Base-by-base conservation (phyloP, 2,329 filamentous ascomycete genomes). In the Fusarium agapanthi region DNA sequence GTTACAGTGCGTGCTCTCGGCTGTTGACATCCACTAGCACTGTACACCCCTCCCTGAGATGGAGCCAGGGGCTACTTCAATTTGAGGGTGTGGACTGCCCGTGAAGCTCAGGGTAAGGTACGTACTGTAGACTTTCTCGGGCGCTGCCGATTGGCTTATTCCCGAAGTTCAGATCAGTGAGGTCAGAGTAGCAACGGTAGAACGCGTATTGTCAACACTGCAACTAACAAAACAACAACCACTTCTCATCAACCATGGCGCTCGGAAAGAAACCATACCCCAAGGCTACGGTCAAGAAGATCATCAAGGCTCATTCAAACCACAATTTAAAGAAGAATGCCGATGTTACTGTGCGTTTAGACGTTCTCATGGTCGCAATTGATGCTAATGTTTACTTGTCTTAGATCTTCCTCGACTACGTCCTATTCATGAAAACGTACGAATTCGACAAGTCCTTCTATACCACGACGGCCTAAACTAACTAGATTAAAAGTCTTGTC, bases 221-320 rank as follows among this genome's bases (percentile, higher is more conserved):
- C 61, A 57, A 48, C 44, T 60, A 67, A 58, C 57, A 72, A 72
- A 51, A 63, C 68, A 32, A 66, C 65, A 34, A 72, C n/a, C 26
- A 58, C 24, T 28, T 40, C 43, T 35, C 35, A 59, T 41, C 67
- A 51, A 69, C 64, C 43, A 83, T 83, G 81, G 80, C 79, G 7
- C 76, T 81, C 18, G 86, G 89, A 28, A 91, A 92, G 78, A 95
- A 94, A 76, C 86, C 93, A 20, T 97, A 97, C 78, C 95, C 95
- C 16, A 91, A 95, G 71, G 91, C 90, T 24, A 96, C 93, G 0
- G 87, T 97, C 76, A 96, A 95, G 82, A 95, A 95, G 82, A 95
- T 97, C 67, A 87, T 97, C 78, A 97, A 97, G 83, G 94, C 94
- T 24, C 94, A 97, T 81, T 92, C 94, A 14, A 92, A 93, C 71